Evolutionary conservation across 83 land plant genomes (phyloP).

Genomic region (Thuja plicata): DNA sequence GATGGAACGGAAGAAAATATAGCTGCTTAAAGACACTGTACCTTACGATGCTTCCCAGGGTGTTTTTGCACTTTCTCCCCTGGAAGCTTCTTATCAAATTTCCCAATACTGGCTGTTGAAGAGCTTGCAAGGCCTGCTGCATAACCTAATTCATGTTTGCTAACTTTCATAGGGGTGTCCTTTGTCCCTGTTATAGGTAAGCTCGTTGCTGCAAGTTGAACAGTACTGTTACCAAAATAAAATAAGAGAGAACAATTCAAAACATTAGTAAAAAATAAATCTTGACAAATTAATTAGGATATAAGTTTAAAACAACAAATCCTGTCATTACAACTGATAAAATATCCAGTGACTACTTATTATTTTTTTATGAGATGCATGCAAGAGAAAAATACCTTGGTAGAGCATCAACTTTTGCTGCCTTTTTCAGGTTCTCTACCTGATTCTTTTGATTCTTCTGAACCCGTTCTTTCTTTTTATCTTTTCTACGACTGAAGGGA

Average conservation of each 20-base stretch:
- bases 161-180: conserved; percentile 49
- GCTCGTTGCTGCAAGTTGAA: conserved; percentile 88
- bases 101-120: conserved; percentile 96
- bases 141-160: conserved; percentile 72
- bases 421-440: conserved; percentile 79
- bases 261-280: background rate
- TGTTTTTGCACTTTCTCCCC: conserved; percentile 93
- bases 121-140: conserved; percentile 92
- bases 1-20: background rate
- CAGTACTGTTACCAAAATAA: conserved; percentile 58
- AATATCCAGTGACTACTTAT: background rate
- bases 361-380: background rate
- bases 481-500: conserved; percentile 67
- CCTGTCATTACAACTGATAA: background rate
- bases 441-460: conserved; percentile 88
- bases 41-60: conserved; percentile 83
- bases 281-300: background rate
- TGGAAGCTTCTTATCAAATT: conserved; percentile 86
- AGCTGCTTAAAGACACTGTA: background rate
- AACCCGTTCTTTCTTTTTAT: conserved; percentile 74
- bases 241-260: background rate
- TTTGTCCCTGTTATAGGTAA: conserved; percentile 89
- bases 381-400: conserved; percentile 63
- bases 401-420: conserved; percentile 86
- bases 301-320: background rate